Evolutionary conservation across 805 yeast species (phyloP).

Genomic region (Vanderwaltozyma yarrowii): DNA sequence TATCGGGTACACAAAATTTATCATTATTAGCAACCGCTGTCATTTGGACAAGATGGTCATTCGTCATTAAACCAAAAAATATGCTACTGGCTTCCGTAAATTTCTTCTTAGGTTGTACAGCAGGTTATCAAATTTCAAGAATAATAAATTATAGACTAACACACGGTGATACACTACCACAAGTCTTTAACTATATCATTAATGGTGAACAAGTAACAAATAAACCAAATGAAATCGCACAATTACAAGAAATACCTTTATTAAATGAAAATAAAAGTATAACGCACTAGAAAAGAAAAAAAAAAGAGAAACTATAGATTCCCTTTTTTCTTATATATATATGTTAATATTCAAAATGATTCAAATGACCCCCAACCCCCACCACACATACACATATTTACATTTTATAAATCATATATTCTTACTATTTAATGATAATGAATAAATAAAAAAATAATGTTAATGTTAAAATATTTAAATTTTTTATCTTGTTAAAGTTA

Average conservation of each 20-base stretch:
- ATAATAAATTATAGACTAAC: conserved; percentile 55
- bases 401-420: no score
- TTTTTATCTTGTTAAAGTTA: no score
- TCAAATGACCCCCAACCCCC: no score
- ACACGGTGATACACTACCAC: conserved; percentile 51
- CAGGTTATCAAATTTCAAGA: conserved; percentile 74
- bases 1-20: conserved; percentile 61
- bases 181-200: conserved; percentile 48
- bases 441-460: no score
- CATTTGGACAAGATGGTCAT: conserved; percentile 98
- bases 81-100: conserved; percentile 84
- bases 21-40: conserved; percentile 88
- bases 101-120: conserved; percentile 85
- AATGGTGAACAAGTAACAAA: conserved; percentile 31
- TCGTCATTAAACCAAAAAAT: conserved; percentile 86
- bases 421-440: no score
- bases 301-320: no score
- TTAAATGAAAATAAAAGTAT: not conserved
- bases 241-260: not conserved
- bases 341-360: no score
- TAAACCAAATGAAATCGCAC: no score
- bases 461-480: no score
- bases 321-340: no score
- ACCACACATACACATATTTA: no score
- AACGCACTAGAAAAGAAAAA: not conserved